Conservation (phyloP, 2,329 filamentous ascomycete genomes). For the Paradendryphiella salina region DNA sequence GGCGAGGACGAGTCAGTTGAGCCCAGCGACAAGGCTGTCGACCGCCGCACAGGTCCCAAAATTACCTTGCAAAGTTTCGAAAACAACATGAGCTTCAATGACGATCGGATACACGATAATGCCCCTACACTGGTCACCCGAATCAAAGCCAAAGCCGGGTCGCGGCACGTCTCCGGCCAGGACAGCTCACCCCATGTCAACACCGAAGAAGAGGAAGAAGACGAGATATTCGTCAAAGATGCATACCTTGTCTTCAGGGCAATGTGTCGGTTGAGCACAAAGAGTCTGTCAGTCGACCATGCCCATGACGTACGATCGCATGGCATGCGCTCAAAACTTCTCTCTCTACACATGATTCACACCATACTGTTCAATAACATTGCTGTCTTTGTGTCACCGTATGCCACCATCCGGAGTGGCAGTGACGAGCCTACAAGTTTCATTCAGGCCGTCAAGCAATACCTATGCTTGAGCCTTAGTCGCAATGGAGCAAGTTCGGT, state of each 20-base stretch:
- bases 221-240: conserved; percentile 96
- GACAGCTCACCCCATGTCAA: conserved; percentile 55
- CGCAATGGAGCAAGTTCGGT: conserved; percentile 94
- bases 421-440: conserved; percentile 89
- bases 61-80: conserved; percentile 72
- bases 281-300: conserved; percentile 84
- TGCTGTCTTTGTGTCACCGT: conserved; percentile 83
- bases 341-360: conserved; percentile 94
- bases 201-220: conserved; percentile 71
- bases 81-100: conserved; percentile 67
- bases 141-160: conserved; percentile 54
- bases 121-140: conserved; percentile 69
- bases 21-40: conserved; percentile 50
- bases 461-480: conserved; percentile 91
- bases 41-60: conserved; percentile 57
- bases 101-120: conserved; percentile 66
- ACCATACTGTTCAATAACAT: conserved; percentile 95
- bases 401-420: conserved; percentile 90
- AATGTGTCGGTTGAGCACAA: conserved; percentile 96
- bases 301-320: conserved; percentile 90
- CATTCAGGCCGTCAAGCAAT: conserved; percentile 93
- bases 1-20: conserved; percentile 42
- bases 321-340: conserved; percentile 94
- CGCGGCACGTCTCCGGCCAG: conserved; percentile 51
- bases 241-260: conserved; percentile 96